Evolutionary conservation across 2,329 filamentous ascomycete species (phyloP).

Genomic region (Sporothrix protearum): DNA sequence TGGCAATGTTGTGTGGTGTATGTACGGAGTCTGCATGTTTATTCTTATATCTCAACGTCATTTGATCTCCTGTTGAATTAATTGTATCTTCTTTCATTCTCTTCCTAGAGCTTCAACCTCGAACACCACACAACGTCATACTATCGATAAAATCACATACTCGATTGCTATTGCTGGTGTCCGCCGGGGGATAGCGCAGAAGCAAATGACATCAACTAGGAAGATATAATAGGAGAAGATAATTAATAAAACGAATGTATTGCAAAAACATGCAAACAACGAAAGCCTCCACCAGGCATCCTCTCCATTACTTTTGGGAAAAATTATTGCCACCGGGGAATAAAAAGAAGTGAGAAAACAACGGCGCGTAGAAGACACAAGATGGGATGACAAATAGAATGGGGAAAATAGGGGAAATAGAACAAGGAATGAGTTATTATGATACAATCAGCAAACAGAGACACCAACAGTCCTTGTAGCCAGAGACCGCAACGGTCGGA

Average conservation of each 20-base stretch:
- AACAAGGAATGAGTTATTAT: not conserved
- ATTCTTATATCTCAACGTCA: not conserved
- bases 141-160: not conserved
- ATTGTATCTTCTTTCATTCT: not conserved
- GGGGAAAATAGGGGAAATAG: not conserved
- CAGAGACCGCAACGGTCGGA: no score
- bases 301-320: not conserved
- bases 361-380: not conserved
- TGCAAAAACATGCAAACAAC: not conserved
- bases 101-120: not conserved
- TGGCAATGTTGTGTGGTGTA: not conserved
- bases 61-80: not conserved
- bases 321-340: not conserved
- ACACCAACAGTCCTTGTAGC: not conserved
- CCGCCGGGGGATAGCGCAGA: not conserved
- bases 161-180: no score
- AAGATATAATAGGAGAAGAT: not conserved
- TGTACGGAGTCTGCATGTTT: not conserved
- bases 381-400: not conserved
- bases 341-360: not conserved
- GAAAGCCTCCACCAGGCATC: not conserved
- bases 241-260: not conserved
- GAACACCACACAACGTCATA: not conserved
- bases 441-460: not conserved
- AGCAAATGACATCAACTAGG: not conserved